Evolutionary conservation across 768 basidiomycete genomes (phyloP), one percentile per base, ranked within the genome.

Genomic region (Russula foetens): DNA sequence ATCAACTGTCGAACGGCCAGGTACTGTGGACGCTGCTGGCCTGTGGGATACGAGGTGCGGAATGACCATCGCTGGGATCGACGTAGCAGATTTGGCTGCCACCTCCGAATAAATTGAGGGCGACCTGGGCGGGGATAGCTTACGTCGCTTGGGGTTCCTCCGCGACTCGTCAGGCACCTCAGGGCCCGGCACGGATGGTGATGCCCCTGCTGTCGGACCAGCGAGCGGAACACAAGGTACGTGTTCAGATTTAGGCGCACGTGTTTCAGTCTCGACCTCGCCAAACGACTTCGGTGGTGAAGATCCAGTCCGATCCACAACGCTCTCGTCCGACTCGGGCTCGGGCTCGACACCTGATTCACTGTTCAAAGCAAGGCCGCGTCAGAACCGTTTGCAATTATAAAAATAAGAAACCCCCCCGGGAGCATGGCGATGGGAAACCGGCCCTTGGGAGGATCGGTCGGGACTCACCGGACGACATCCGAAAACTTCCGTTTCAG

Each of bases 401-500:
- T 12, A 23, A 39, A 23, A 9, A 26, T 5, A 38, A 19, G 39
- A 33, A 4, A 24, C 21, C 3, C 8, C 24, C 33, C 7, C 19
- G 21, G 45, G 50, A 12, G 23, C n/a, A 56, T n/a, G n/a, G n/a
- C n/a, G n/a, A 35, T 35, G 35, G 35, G 35, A 35, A 5, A 35
- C 35, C 35, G 14, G 35, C 35, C 35, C 31, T 12, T 35, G 35
- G 9, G 9, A 35, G 9, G 35, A 12, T 2, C 11, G 35, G 2
- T 50, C 58, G 55, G 53, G 33, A 52, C 58, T 33, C 56, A 62
- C 61, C 56, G 61, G 61, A 53, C 45, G 2, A 62, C 51, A 43
- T 58, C 61, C 56, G 61, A 62, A 35, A 62, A 60, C 43, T 63
- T 64, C 59, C 63, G 60, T 39, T 62, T 63, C 9, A 64, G 21